Percentiles rank a stretch among this genome's conserved stretches.
These are phyloP conservation scores for Fraxinus latifolia DNA, from an alignment of 305 asterid genomes.

Conservation along the genomic window DNA sequence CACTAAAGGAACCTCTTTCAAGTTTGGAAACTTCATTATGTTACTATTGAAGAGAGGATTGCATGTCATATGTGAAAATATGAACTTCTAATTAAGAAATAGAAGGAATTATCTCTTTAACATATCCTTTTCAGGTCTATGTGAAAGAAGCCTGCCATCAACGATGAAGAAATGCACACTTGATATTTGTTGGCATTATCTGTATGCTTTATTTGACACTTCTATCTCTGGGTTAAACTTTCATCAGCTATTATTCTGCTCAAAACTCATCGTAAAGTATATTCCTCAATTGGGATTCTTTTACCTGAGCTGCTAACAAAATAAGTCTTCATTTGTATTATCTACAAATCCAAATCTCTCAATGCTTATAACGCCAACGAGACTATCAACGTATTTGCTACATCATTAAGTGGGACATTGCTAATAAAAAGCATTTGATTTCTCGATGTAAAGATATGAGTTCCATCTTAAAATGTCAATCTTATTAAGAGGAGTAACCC, in stretches of 20 bases:
- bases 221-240: neutral
- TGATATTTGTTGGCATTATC: neutral
- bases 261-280: neutral
- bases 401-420: neutral
- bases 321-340: neutral
- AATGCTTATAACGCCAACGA: neutral
- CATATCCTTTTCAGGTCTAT: neutral
- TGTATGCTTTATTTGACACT: neutral
- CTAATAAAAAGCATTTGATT: neutral
- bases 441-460: neutral
- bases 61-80: too few species aligned
- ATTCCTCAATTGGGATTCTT: neutral
- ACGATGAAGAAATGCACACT: neutral
- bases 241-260: too few species aligned
- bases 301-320: neutral
- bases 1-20: neutral
- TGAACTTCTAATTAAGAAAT: neutral
- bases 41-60: neutral
- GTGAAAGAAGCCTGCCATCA: neutral
- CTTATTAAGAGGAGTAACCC: too few species aligned
- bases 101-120: neutral
- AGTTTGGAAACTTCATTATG: neutral
- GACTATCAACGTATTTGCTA: neutral
- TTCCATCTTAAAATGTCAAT: too few species aligned
- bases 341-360: neutral